These are phyloP conservation scores for Jacaranda copaia DNA, from an alignment of 257 asterid genomes.

Conservation along the genomic window DNA sequence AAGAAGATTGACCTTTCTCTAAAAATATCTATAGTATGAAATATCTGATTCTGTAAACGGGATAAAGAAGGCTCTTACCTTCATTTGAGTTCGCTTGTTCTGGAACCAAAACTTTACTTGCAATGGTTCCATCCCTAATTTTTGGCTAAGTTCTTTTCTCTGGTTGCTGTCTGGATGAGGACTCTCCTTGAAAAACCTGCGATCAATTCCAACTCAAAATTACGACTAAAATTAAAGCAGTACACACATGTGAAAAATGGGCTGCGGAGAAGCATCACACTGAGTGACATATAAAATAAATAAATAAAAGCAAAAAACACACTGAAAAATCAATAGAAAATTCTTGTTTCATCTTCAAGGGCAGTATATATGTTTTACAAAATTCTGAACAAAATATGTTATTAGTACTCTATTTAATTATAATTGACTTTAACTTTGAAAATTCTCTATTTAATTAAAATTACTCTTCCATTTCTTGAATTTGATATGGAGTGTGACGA, in stretches of 20 bases:
- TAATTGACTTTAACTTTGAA: neutral
- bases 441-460: neutral
- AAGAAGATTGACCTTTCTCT: too few relatives aligned
- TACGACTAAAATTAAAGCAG: neutral
- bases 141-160: slow-evolving; percentile 27
- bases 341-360: neutral
- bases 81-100: slow-evolving; percentile 47
- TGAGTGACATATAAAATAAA: neutral
- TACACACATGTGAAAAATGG: too few relatives aligned
- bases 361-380: neutral
- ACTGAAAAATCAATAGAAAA: too few relatives aligned
- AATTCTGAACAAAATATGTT: neutral
- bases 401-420: too few relatives aligned
- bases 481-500: slow-evolving; percentile 58
- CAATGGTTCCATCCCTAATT: slow-evolving; percentile 39
- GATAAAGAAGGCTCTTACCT: slow-evolving; percentile 32
- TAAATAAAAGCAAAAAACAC: neutral
- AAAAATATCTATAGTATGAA: too few relatives aligned
- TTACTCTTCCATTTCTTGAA: slow-evolving; percentile 60
- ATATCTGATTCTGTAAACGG: neutral
- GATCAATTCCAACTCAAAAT: neutral
- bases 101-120: slow-evolving; percentile 59
- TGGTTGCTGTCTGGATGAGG: slow-evolving; percentile 43
- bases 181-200: slow-evolving; percentile 40
- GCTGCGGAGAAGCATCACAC: too few relatives aligned